Base-by-base conservation (phyloP, 1,284 basidiomycete genomes). In the Schizopora paradoxa region DNA sequence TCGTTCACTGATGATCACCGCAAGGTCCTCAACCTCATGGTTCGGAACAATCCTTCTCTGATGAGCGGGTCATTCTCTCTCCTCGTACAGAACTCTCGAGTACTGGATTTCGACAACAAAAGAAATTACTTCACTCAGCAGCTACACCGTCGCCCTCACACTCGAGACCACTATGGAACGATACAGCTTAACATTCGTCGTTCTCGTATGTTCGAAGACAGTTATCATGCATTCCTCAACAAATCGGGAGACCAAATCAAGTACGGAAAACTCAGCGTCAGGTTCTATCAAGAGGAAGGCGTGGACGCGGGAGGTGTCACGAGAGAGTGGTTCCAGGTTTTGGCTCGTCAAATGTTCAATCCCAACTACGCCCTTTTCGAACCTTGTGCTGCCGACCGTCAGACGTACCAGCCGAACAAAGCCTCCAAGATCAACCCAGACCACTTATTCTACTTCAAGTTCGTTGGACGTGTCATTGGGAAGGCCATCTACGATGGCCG, bases 101-200 rank as follows among this genome's bases (percentile, higher is more conserved):
- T 99, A 19, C 79, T 99, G 49, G 96, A 99, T 72, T 99, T 99
- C 64, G 96, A 99, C 73, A 99, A 99, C 82, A 99, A 99, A 72
- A 83, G 96, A 44, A 96, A 94, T 60, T 99, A 95, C 73, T 99
- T 99, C 73, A 88, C 82, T 53, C 95, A 98, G 66, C 93, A 98
- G 63, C 76, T 99, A 13, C 93, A 96, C 63, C 84, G 89, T 43
- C 86, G 90, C 39, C 81, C 83, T 13, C 79, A 84, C 49, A 69
- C 79, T 28, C 78, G 90, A 21, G 89, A 92, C 56, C 86, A 91
- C 54, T 81, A 91, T 51, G 74, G 79, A 25, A 87, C 89, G 0
- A 71, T 99, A 35, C 91, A 94, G 59, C 73, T 99, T 54, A 96
- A 93, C 54, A 88, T 99, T 36, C 86, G 96, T 22, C 76, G 96